Base-by-base conservation (phyloP, 2,329 filamentous ascomycete species). In the Diaporthe ilicicola region DNA sequence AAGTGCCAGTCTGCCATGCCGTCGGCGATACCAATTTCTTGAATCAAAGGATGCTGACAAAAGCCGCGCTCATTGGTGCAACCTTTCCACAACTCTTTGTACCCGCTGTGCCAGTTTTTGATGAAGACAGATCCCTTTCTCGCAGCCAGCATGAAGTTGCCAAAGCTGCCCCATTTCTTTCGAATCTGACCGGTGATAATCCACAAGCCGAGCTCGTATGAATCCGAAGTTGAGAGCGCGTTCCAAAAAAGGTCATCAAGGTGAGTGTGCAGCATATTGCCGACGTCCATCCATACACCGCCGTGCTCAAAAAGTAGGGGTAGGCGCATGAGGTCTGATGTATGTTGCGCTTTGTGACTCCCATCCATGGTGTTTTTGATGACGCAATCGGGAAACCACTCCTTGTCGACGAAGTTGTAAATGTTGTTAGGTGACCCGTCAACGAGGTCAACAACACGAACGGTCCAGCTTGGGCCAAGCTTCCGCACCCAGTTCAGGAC, bases 401-500 rank as follows among this genome's bases (percentile, higher is more conserved):
- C 19, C 12, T 46, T 34, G 24, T 17, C 39, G 39, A 62, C 39
- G 4, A 62, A 62, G 3, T 48, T 62, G 74, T 77, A 79, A 51
- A 79, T 67, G 54, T 83, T 56, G 71, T 79, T 76, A 0, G 79
- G 79, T 10, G 67, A 69, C 6, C 67, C 67, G 7, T 69, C 54
- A 13, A 79, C 68, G 3, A 78, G 76, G 51, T 84, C 82, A 0
- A 84, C 74, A 4, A 84, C 70, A 0, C 82, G 82, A 1, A 85
- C 75, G 0, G 78, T 83, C 84, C 84, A 86, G 0, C 77, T 76
- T 0, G 76, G 77, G 12, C 56, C 56, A 0, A 82, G 81, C 24
- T 79, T 78, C n/a, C 81, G 79, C 17, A 83, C 81, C 84, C 83
- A 85, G 69, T 81, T 81, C 10, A 83, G 53, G 0, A 85, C 77